A percentile compares a stretch with the other conserved stretches of the same genome.
Evolutionary conservation across 345 rosid genomes (phyloP).

Genomic region (Corymbia maculata): DNA sequence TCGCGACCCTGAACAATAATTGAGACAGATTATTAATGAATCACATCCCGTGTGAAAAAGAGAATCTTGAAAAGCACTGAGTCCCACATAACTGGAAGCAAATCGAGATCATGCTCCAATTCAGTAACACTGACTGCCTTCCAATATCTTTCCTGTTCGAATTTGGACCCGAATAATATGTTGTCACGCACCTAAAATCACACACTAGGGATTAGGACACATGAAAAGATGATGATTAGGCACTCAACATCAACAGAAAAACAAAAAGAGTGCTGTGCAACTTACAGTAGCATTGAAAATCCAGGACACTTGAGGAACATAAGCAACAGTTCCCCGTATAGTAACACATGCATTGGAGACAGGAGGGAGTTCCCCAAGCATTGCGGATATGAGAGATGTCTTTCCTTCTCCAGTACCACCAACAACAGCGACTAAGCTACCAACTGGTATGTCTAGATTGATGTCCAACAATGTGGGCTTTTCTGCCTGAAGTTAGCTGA

Average conservation of each 20-base stretch:
- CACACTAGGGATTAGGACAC: not conserved
- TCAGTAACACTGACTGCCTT: conserved; percentile 74
- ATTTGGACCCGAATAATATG: conserved; percentile 75
- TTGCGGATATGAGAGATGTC: conserved; percentile 90
- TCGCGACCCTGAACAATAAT: conserved; percentile 58
- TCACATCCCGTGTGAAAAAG: not conserved
- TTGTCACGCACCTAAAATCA: conserved; percentile 69
- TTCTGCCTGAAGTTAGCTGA: conserved; percentile 34
- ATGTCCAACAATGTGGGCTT: conserved; percentile 59
- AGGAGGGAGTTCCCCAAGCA: conserved; percentile 84
- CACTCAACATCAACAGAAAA: not conserved
- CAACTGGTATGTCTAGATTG: conserved; percentile 65
- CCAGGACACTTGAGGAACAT: conserved; percentile 98
- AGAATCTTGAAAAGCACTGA: not conserved
- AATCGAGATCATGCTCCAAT: conserved; percentile 72
- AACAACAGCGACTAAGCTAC: conserved; percentile 81
- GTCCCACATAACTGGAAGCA: conserved; percentile 69
- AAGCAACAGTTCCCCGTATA: conserved; percentile 83
- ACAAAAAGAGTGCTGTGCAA: not conserved
- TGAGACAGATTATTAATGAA: not conserved
- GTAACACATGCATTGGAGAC: conserved; percentile 34
- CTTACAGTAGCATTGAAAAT: conserved; percentile 96
- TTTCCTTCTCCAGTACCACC: conserved; percentile 99
- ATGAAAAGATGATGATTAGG: not conserved
- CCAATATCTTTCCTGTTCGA: conserved; percentile 53